These are phyloP conservation scores for Ustilago bromivora DNA, from an alignment of 1,284 basidiomycete genomes.

Conservation along the genomic window DNA sequence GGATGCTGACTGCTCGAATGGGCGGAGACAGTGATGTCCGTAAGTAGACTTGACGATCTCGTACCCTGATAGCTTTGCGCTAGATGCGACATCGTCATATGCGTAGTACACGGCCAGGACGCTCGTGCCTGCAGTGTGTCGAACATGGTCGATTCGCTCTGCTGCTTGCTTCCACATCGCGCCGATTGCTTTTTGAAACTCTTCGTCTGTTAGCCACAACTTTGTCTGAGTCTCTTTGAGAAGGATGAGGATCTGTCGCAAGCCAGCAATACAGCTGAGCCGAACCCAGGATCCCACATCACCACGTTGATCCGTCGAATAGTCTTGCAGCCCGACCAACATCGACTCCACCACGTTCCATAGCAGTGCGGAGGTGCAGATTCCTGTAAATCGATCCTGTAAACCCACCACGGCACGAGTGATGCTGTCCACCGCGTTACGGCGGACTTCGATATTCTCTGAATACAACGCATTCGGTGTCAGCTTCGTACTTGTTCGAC, in stretches of 20 bases:
- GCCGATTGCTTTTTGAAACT: slow-evolving; percentile 65
- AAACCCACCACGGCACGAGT: slow-evolving; percentile 58
- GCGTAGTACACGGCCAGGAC: slow-evolving; percentile 35
- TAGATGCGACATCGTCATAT: background rate
- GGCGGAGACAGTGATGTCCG: slow-evolving; percentile 1
- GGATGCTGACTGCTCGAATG: background rate
- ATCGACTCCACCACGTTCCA: slow-evolving; percentile 3
- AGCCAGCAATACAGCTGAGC: slow-evolving; percentile 77
- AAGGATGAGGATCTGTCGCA: slow-evolving; percentile 74
- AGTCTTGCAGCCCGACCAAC: slow-evolving; percentile 82
- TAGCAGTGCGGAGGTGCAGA: slow-evolving; percentile 10
- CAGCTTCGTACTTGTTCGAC: slow-evolving; percentile 74
- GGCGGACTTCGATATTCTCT: slow-evolving; percentile 75
- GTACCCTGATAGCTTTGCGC: slow-evolving; percentile 5
- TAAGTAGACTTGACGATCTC: slow-evolving; percentile 27
- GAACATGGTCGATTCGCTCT: slow-evolving; percentile 89
- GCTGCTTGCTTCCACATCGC: slow-evolving; percentile 87
- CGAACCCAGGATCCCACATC: slow-evolving; percentile 98
- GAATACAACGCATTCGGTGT: slow-evolving; percentile 25
- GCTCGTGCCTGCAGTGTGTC: slow-evolving; percentile 79
- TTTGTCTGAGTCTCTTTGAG: slow-evolving; percentile 58
- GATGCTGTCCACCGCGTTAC: slow-evolving; percentile 79
- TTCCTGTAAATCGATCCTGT: background rate
- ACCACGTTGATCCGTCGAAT: slow-evolving; percentile 91
- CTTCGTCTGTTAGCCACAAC: slow-evolving; percentile 10